Conservation (phyloP, 176 grass and related monocot species). For the Miscanthus lutarioriparius region DNA sequence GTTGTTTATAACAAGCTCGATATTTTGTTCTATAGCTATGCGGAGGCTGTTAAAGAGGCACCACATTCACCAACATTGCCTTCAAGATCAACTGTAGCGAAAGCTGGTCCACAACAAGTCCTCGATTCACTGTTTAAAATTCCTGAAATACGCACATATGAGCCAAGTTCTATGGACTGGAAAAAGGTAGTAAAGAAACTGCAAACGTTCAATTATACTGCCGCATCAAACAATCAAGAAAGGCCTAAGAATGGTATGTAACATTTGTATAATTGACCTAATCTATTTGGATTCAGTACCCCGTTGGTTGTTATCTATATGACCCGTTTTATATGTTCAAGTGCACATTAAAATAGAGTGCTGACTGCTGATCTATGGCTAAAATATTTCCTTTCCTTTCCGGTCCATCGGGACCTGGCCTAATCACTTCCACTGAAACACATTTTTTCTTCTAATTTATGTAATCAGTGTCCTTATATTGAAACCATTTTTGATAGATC, state of each 20-base stretch:
- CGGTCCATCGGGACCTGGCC: background rate
- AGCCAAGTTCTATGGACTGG: conserved; percentile 79
- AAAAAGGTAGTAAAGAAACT: conserved; percentile 75
- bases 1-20: background rate
- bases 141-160: conserved; percentile 37
- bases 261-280: background rate
- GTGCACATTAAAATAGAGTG: background rate
- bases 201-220: conserved; percentile 50
- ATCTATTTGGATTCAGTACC: background rate
- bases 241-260: conserved; percentile 46
- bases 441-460: background rate
- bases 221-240: conserved; percentile 38
- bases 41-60: conserved; percentile 24
- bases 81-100: conserved; percentile 38
- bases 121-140: conserved; percentile 74
- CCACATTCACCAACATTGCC: conserved; percentile 2
- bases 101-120: conserved; percentile 60
- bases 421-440: background rate
- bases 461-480: background rate
- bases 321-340: background rate
- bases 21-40: conserved; percentile 43
- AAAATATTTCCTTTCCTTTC: background rate
- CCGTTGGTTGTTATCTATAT: background rate
- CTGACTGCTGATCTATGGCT: background rate
- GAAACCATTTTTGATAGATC: conserved; percentile 12